Conservation (phyloP, 78 protist genomes). For the Planoprotostelium fungivorum region DNA sequence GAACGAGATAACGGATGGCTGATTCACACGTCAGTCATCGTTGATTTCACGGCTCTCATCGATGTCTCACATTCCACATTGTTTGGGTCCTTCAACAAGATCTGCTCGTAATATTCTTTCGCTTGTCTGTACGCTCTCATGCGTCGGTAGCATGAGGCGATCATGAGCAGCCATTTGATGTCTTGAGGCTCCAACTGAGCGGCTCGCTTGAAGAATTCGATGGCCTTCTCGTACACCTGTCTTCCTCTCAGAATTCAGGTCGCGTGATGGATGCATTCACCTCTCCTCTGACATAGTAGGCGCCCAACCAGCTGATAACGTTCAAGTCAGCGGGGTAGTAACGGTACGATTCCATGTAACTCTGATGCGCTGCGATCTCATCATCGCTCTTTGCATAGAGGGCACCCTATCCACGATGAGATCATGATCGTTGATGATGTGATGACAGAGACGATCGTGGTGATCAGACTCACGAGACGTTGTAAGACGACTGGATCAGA, state of each 20-base stretch:
- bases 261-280: neutral
- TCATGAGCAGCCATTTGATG: conserved; percentile 78
- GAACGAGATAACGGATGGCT: neutral
- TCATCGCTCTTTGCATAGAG: conserved; percentile 34
- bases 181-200: conserved; percentile 67
- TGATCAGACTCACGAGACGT: conserved; percentile 19
- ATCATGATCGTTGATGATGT: neutral
- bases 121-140: conserved; percentile 13
- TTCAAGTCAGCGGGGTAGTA: conserved; percentile 66
- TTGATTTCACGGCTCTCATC: conserved; percentile 19
- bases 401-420: neutral
- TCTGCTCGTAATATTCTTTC: conserved; percentile 5
- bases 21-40: conserved; percentile 6
- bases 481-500: conserved; percentile 59
- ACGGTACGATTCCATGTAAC: conserved; percentile 46
- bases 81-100: neutral
- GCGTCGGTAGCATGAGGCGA: conserved; percentile 11
- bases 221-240: conserved; percentile 64
- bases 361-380: conserved; percentile 57
- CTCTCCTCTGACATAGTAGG: conserved; percentile 62
- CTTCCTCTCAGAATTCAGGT: neutral
- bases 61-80: conserved; percentile 19
- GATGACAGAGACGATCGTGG: too few relatives aligned
- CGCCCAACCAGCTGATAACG: conserved; percentile 79
- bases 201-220: conserved; percentile 71